These are phyloP conservation scores for Amylostereum areolatum DNA, from an alignment of 1,284 basidiomycete genomes.

Conservation along the genomic window DNA sequence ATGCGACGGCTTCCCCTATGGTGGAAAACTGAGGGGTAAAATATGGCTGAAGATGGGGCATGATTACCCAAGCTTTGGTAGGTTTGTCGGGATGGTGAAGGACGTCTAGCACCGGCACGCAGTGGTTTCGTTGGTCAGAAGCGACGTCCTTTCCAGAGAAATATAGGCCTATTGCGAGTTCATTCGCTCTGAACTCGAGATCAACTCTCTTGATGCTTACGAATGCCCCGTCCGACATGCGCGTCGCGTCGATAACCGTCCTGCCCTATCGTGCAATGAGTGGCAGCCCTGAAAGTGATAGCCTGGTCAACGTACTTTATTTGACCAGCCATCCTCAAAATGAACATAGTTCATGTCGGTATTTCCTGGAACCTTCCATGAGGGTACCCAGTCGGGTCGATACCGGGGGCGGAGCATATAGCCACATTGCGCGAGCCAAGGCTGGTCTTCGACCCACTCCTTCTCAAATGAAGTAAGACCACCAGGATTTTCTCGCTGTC, in stretches of 20 bases:
- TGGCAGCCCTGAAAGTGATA: too few relatives aligned
- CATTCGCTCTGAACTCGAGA: too few relatives aligned
- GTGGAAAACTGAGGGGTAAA: conserved; percentile 18
- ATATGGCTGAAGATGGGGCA: conserved; percentile 18
- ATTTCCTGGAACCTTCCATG: conserved; percentile 20
- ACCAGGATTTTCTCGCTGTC: background rate
- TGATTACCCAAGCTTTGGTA: conserved; percentile 13
- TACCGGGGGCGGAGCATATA: conserved; percentile 22
- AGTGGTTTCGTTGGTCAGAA: conserved; percentile 21
- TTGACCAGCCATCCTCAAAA: conserved; percentile 20
- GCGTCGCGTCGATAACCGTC: conserved; percentile 7
- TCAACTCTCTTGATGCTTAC: too few relatives aligned
- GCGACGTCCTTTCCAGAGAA: conserved; percentile 14
- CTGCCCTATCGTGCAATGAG: too few relatives aligned
- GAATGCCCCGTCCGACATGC: conserved; percentile 11
- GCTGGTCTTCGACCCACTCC: conserved; percentile 18
- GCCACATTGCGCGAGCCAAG: conserved; percentile 13
- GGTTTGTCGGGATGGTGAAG: conserved; percentile 12
- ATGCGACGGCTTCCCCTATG: conserved; percentile 23
- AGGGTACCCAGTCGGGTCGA: conserved; percentile 20
- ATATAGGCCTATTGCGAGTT: conserved; percentile 13
- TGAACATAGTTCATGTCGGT: conserved; percentile 6
- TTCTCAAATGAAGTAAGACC: conserved; percentile 9
- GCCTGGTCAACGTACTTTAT: too few relatives aligned
- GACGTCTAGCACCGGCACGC: conserved; percentile 18